These are phyloP conservation scores for Lignosus rhinocerotis DNA, from an alignment of 1,284 basidiomycete species.

Conservation along the genomic window DNA sequence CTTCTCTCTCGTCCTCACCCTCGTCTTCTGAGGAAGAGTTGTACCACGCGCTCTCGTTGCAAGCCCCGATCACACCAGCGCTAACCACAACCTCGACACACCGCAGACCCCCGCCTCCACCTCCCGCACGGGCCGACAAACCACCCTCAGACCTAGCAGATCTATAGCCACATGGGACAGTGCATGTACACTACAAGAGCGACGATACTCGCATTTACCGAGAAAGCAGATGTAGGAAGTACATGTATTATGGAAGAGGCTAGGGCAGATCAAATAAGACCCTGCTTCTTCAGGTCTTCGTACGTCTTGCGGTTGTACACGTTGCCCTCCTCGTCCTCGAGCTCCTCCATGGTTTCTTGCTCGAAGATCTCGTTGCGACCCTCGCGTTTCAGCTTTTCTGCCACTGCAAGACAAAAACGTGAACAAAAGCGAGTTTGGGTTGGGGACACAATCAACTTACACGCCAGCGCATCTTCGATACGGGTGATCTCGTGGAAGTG, in stretches of 20 bases:
- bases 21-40: slow-evolving; percentile 83
- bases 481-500: slow-evolving; percentile 99
- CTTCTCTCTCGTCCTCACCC: slow-evolving; percentile 68
- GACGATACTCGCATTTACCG: background rate
- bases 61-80: slow-evolving; percentile 51
- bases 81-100: slow-evolving; percentile 33
- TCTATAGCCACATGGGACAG: slow-evolving; percentile 6
- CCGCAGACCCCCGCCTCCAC: slow-evolving; percentile 34
- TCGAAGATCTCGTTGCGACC: slow-evolving; percentile 89
- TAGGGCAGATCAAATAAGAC: slow-evolving; percentile 58
- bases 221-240: background rate
- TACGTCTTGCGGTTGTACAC: slow-evolving; percentile 92
- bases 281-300: slow-evolving; percentile 90
- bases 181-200: slow-evolving; percentile 17
- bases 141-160: slow-evolving; percentile 13
- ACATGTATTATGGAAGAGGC: background rate
- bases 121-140: slow-evolving; percentile 31
- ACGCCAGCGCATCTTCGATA: slow-evolving; percentile 92
- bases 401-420: slow-evolving; percentile 56
- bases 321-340: slow-evolving; percentile 96
- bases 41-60: slow-evolving; percentile 59
- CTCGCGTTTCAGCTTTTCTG: slow-evolving; percentile 94
- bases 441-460: slow-evolving; percentile 51
- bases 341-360: slow-evolving; percentile 93
- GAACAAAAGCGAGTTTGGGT: background rate